Percentiles rank a stretch among this genome's conserved stretches.
These are phyloP conservation scores for Boletus edulis DNA, from an alignment of 768 basidiomycete species.

Conservation along the genomic window DNA sequence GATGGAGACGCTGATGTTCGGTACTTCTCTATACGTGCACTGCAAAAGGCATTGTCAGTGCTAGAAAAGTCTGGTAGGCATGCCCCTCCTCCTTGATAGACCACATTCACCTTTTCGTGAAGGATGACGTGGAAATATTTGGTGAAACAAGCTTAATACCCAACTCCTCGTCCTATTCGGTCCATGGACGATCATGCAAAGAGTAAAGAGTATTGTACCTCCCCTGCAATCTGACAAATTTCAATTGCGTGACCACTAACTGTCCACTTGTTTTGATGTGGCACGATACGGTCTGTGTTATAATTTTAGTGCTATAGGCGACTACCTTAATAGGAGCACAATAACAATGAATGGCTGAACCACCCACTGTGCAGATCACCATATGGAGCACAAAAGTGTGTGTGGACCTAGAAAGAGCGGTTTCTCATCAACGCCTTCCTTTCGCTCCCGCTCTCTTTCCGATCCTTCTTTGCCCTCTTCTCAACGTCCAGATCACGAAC, in stretches of 20 bases:
- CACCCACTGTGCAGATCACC: background rate
- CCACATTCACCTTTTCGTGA: background rate
- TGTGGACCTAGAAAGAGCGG: background rate
- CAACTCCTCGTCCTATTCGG: slow-evolving; percentile 22
- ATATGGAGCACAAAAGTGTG: slow-evolving; percentile 5
- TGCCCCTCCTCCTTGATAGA: background rate
- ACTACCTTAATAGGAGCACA: background rate
- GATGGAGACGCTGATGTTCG: slow-evolving; percentile 96
- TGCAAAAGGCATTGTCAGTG: slow-evolving; percentile 51
- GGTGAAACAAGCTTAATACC: slow-evolving; percentile 31
- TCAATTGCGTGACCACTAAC: slow-evolving; percentile 8
- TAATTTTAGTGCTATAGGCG: background rate
- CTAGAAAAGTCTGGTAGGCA: slow-evolving; percentile 39
- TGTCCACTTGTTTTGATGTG: background rate
- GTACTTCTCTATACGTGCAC: slow-evolving; percentile 84
- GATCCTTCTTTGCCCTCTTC: slow-evolving; percentile 7
- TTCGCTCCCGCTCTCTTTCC: background rate
- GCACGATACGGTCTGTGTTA: background rate
- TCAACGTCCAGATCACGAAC: slow-evolving; percentile 1
- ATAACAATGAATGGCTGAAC: background rate
- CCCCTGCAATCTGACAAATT: slow-evolving; percentile 24
- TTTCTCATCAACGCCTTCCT: background rate
- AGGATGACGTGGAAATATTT: slow-evolving; percentile 24
- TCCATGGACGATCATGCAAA: slow-evolving; percentile 18
- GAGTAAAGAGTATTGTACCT: slow-evolving; percentile 35